Base-by-base conservation (phyloP, 768 basidiomycete species). In the Phaeotremella fagi region DNA sequence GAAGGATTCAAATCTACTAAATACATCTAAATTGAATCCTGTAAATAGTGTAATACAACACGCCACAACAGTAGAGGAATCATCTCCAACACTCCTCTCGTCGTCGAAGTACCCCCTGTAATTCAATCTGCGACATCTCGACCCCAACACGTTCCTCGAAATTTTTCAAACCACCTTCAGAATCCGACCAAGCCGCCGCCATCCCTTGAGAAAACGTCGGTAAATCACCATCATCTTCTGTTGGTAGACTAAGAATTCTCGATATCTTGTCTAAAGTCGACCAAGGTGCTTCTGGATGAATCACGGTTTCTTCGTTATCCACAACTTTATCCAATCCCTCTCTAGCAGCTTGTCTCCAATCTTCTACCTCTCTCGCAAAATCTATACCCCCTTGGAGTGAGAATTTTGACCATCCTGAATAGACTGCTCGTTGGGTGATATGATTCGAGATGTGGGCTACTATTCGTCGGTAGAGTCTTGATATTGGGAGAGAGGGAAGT, bases 311-410 rank as follows among this genome's bases (percentile, higher is more conserved):
- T 11, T 11, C 1, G 14, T 54, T 29, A 33, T 25, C 20, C 14
- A n/a, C 23, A 11, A 35, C 3, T 24, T 5, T 16, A 12, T 20
- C 7, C 28, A 90, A 74, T 1, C 83, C 85, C 20, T 77, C 74
- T 24, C 82, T 80, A 54, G 84, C 87, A 5, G 87, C 85, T 74
- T 88, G 86, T 4, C 85, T 79, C 90, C 91, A 90, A 44, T 89
- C 79, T 66, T 63, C 84, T 80, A 77, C 82, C 83, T 98, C 91
- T 0, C 81, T 80, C 20, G 77, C 77, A 20, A 94, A 79, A 20
- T 77, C 75, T 54, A 78, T 79, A 3, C 85, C 87, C 50, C 88
- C 85, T 6, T 72, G 65, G 2, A 79, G 71, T 27, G 80, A 78
- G 51, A 91, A 78, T 49, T 78, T 77, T 4, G 76, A 80, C 55